Evolutionary conservation across 2,329 filamentous ascomycete species (phyloP).

Genomic region (Calonectria naviculata): DNA sequence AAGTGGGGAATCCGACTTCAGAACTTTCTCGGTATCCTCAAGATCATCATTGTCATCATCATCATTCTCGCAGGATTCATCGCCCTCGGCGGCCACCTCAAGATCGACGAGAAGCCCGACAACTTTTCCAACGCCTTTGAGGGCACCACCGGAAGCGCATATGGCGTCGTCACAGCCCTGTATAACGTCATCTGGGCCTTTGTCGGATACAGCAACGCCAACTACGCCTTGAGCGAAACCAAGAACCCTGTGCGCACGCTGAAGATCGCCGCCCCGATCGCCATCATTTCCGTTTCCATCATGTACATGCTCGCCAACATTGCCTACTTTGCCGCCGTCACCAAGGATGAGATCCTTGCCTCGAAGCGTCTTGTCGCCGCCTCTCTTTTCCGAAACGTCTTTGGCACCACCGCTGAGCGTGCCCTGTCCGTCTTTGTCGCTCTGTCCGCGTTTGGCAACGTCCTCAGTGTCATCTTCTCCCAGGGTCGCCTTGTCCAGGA

Average conservation of each 20-base stretch:
- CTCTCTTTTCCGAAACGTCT: slow-evolving; percentile 66
- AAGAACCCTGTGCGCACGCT: slow-evolving; percentile 73
- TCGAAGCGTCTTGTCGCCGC: slow-evolving; percentile 64
- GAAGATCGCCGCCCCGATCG: slow-evolving; percentile 72
- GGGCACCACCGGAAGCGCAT: slow-evolving; percentile 73
- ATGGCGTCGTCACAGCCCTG: slow-evolving; percentile 75
- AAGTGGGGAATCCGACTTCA: slow-evolving; percentile 76
- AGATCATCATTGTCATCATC: slow-evolving; percentile 73
- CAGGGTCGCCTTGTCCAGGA: slow-evolving; percentile 75
- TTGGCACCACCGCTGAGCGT: slow-evolving; percentile 64
- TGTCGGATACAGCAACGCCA: slow-evolving; percentile 76
- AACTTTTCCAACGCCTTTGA: slow-evolving; percentile 74
- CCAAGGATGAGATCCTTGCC: slow-evolving; percentile 63
- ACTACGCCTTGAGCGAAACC: slow-evolving; percentile 74
- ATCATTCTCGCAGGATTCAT: slow-evolving; percentile 73
- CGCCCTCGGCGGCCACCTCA: slow-evolving; percentile 70
- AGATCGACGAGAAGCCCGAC: slow-evolving; percentile 67
- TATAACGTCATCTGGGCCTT: slow-evolving; percentile 81
- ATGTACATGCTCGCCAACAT: slow-evolving; percentile 77
- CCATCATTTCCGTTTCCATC: slow-evolving; percentile 66
- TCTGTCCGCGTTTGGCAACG: slow-evolving; percentile 75
- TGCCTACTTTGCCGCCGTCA: slow-evolving; percentile 71
- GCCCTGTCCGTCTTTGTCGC: slow-evolving; percentile 74
- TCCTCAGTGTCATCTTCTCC: slow-evolving; percentile 75
- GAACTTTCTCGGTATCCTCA: slow-evolving; percentile 73